phyloP scores from a whole-genome alignment of 306 rosid species.

The Glycine latifolia region DNA sequence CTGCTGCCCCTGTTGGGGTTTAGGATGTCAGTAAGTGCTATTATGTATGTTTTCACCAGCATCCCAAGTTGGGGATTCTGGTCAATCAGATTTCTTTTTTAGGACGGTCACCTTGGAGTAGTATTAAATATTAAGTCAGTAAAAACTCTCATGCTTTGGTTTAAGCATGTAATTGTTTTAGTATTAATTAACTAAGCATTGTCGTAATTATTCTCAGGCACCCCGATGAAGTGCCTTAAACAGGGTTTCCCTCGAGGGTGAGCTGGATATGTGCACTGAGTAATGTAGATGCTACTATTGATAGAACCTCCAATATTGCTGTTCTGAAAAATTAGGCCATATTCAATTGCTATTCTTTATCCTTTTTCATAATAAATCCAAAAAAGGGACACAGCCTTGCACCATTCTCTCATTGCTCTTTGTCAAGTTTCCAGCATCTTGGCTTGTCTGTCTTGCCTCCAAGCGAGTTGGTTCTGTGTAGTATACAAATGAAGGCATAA shows the following conservation, averaged over 20 bases:
- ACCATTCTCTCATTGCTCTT: constrained; percentile 22
- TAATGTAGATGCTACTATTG: constrained; percentile 32
- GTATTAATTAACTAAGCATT: not conserved
- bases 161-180: constrained; percentile 13
- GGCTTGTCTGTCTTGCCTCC: constrained; percentile 14
- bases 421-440: not conserved
- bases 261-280: not conserved
- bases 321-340: constrained; percentile 23
- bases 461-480: constrained; percentile 18
- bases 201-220: constrained; percentile 10
- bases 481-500: constrained; percentile 16
- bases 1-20: not conserved
- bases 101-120: not conserved
- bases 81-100: not conserved
- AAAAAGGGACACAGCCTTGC: constrained; percentile 13
- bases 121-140: not conserved
- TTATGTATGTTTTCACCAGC: constrained; percentile 25
- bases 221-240: constrained; percentile 21
- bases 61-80: constrained; percentile 16
- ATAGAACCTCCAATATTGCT: constrained; percentile 22
- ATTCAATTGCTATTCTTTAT: constrained; percentile 10
- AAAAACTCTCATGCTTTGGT: not conserved
- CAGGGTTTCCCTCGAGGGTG: constrained; percentile 17
- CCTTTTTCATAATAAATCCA: constrained; percentile 31
- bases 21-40: constrained; percentile 15